Conservation (phyloP, 768 basidiomycete species). For the Cystofilobasidium capitatum region DNA sequence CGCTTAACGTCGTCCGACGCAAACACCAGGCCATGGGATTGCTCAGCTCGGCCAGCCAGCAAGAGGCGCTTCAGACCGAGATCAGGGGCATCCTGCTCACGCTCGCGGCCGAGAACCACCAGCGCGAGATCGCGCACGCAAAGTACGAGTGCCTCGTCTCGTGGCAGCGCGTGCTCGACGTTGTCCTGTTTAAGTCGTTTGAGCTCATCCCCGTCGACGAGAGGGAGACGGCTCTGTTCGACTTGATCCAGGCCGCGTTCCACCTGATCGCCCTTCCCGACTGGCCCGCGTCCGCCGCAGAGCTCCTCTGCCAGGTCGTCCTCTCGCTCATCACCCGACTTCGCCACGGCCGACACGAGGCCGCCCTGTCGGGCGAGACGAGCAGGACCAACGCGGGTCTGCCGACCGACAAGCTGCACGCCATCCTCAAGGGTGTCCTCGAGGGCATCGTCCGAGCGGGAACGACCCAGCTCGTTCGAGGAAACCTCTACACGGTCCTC, state of each 20-base stretch:
- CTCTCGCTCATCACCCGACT: constrained; percentile 76
- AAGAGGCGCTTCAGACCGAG: constrained; percentile 60
- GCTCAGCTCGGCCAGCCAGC: constrained; percentile 49
- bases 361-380: constrained; percentile 63
- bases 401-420: constrained; percentile 48
- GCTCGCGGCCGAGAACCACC: constrained; percentile 77
- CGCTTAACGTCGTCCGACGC: constrained; percentile 56
- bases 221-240: constrained; percentile 80
- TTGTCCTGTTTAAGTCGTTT: constrained; percentile 78
- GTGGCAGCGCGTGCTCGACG: constrained; percentile 76
- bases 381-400: constrained; percentile 10
- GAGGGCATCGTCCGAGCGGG: constrained; percentile 67
- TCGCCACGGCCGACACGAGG: constrained; percentile 58
- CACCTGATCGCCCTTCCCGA: constrained; percentile 62
- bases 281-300: constrained; percentile 59
- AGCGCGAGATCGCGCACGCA: constrained; percentile 66
- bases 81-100: constrained; percentile 68
- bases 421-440: constrained; percentile 62
- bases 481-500: constrained; percentile 85
- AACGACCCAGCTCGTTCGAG: constrained; percentile 73
- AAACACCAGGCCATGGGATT: constrained; percentile 58
- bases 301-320: constrained; percentile 73
- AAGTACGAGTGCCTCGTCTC: constrained; percentile 62
- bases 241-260: constrained; percentile 61
- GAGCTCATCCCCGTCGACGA: constrained; percentile 67